Base-by-base conservation (phyloP, 2,329 filamentous ascomycete species). In the Cladophialophora yegresii region DNA sequence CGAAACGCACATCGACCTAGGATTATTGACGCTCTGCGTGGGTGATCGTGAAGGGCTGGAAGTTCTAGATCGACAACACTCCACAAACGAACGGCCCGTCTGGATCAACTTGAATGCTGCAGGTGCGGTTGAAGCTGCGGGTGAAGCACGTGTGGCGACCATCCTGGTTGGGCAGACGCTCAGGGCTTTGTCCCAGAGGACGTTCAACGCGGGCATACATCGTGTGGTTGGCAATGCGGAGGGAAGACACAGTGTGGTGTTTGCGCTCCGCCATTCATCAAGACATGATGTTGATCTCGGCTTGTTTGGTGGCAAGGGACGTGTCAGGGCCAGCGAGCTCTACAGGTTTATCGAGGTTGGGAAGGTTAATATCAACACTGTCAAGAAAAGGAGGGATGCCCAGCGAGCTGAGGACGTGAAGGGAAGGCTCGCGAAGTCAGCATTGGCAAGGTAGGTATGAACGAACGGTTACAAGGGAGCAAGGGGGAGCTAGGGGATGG, bases 311-410 rank as follows among this genome's bases (percentile, higher is more conserved):
- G 70, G 69, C 6, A 61, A 71, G 40, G 70, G 69, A 5, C 45
- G 36, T 5, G 54, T 73, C 30, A 59, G 64, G 30, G 60, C 70
- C 13, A 62, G 50, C 20, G 69, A 69, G 20, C 60, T 72, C 33
- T 74, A 67, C 63, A 62, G 62, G 20, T 61, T 33, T 3, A 66
- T 73, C 22, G 63, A 69, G 54, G 63, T 67, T 12, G 69, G 67
- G 7, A 72, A 66, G 62, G 70, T 55, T 67, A 76, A 58, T 72
- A 74, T 67, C 73, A 77, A 64, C 76, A 73, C 50, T 68, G 73
- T 22, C 73, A 79, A 47, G 76, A 76, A 40, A 77, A 79, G 50
- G 72, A 77, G 65, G 72, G 74, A 61, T 74, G 78, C 32, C 78
- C 76, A 55, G 77, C 78, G 64, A 28, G 57, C 57, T 8, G 61